These are phyloP conservation scores for Meredithiella fracta DNA, from an alignment of 2,329 filamentous ascomycete species.

Conservation along the genomic window DNA sequence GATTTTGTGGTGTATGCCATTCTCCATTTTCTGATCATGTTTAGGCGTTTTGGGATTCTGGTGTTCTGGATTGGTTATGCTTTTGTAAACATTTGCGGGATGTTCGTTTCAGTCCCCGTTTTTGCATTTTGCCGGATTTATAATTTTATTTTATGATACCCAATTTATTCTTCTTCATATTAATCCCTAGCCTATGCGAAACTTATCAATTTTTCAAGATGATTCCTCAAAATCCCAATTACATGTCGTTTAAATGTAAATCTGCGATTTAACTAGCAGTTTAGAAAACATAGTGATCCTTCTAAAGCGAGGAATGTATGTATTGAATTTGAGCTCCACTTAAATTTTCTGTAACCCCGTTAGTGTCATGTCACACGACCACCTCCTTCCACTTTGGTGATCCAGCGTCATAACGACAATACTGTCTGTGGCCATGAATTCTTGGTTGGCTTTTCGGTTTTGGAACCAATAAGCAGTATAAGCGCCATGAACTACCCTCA, in stretches of 20 bases:
- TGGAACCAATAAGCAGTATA: not conserved
- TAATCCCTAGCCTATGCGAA: no score
- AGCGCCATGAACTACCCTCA: conserved; percentile 1
- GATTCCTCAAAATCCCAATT: no score
- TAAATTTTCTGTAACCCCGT: conserved; percentile 3
- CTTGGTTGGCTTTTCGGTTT: no score
- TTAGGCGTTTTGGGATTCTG: not conserved
- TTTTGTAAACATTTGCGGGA: not conserved
- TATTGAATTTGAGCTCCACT: not conserved
- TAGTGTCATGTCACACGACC: conserved; percentile 1
- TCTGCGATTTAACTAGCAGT: no score
- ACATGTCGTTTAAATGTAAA: no score
- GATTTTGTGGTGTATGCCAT: not conserved
- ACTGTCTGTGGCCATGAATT: no score
- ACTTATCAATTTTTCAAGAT: no score
- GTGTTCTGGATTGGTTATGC: not conserved
- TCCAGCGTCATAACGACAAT: no score
- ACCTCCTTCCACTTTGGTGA: not conserved
- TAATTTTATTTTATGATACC: conserved; percentile 10
- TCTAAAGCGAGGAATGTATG: not conserved
- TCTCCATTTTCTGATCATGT: not conserved
- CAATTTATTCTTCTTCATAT: conserved; percentile 4
- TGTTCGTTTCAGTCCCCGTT: not conserved
- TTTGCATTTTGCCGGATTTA: not conserved
- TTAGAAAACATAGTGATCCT: no score